Conservation (phyloP, 208 protist species). For the Acanthamoeba culbertsoni region DNA sequence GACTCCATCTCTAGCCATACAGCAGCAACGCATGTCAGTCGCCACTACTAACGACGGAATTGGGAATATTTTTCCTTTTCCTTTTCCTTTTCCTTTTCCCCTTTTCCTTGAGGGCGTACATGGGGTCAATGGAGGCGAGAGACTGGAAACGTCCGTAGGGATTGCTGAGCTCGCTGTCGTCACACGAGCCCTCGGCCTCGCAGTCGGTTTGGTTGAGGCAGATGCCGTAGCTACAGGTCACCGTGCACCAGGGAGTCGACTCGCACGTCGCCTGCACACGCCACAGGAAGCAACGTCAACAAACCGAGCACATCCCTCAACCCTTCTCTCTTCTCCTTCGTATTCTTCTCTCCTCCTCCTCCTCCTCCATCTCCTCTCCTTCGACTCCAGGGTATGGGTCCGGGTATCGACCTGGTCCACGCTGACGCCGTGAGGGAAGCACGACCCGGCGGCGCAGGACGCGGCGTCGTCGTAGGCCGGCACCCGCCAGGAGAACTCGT, state of each 20-base stretch:
- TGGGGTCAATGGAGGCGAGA: no score
- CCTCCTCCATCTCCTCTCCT: no score
- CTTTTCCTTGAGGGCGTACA: background rate
- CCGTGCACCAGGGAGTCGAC: background rate
- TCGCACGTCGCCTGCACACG: background rate
- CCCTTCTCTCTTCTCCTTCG: no score
- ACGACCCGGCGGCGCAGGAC: background rate
- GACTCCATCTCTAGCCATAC: background rate
- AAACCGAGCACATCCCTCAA: no score
- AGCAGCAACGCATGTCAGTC: background rate
- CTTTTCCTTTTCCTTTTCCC: no score
- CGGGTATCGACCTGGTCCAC: background rate
- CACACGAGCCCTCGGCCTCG: background rate
- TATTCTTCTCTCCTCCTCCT: no score
- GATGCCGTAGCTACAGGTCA: background rate
- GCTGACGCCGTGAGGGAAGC: background rate
- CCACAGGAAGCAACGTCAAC: no score
- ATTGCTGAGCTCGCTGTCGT: background rate
- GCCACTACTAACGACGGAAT: background rate
- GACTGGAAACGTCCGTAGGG: background rate
- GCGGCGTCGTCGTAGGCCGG: background rate
- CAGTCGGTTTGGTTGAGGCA: constrained; percentile 25
- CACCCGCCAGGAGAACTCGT: background rate
- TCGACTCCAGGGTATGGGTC: background rate
- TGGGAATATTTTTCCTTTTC: no score